These are phyloP conservation scores for Globisporangium irregulare DNA, from an alignment of 352 stramenopile genomes.

Conservation along the genomic window DNA sequence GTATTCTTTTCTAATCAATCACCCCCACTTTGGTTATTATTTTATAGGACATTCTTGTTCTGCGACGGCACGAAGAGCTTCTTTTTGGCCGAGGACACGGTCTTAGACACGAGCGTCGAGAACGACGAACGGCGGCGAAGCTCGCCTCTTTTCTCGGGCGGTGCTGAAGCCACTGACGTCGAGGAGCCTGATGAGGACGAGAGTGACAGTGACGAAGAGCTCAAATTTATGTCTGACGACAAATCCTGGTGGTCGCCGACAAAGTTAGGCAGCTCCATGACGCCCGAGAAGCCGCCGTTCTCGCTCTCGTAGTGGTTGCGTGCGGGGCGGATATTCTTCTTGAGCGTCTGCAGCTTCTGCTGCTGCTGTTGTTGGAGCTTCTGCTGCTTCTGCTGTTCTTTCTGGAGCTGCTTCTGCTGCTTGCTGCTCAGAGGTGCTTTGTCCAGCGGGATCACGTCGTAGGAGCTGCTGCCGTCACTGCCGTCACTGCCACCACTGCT, in stretches of 20 bases:
- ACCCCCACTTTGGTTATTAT: neutral
- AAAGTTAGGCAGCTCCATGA: neutral
- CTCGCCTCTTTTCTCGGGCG: neutral
- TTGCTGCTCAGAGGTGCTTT: neutral
- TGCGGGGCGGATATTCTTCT: neutral
- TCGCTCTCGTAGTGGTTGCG: neutral
- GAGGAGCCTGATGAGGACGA: neutral
- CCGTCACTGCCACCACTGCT: neutral
- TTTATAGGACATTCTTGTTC: conserved; percentile 14
- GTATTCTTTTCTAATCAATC: too few relatives aligned
- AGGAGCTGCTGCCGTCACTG: neutral
- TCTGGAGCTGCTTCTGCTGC: neutral
- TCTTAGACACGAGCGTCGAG: conserved; percentile 50
- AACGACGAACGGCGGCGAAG: conserved; percentile 26
- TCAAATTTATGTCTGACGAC: neutral
- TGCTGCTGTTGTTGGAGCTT: neutral
- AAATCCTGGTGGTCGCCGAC: neutral
- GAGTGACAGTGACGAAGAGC: neutral
- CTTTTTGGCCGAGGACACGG: conserved; percentile 55
- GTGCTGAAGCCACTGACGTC: neutral
- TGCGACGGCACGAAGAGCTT: conserved; percentile 26
- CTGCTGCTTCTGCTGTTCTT: neutral
- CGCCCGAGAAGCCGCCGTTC: neutral
- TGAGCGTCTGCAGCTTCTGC: neutral
- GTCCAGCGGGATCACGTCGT: neutral